Evolutionary conservation across 306 rosid species (phyloP).

Genomic region (Cicer judaicum): DNA sequence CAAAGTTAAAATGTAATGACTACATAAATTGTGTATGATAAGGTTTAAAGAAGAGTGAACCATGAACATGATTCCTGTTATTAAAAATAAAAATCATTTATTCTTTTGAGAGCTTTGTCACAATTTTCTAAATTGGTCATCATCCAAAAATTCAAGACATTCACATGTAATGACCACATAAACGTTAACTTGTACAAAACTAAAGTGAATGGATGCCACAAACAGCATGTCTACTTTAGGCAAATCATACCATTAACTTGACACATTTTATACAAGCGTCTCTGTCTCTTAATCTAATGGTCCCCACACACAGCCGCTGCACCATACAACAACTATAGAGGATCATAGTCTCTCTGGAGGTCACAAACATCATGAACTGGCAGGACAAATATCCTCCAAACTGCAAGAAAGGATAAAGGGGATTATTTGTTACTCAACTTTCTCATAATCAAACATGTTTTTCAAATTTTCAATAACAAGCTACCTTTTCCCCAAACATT

Average conservation of each 20-base stretch:
- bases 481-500: constrained; percentile 87
- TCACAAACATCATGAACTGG: constrained; percentile 47
- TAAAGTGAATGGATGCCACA: background rate
- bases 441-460: background rate
- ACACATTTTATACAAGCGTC: background rate
- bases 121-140: too few species aligned
- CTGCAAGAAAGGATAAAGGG: constrained; percentile 52
- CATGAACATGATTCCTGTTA: too few species aligned
- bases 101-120: too few species aligned
- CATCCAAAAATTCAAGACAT: background rate
- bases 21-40: too few species aligned
- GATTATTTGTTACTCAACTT: constrained; percentile 11
- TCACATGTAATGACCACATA: constrained; percentile 10
- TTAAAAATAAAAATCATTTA: too few species aligned
- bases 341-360: background rate
- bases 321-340: too few species aligned
- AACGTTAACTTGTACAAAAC: background rate
- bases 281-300: too few species aligned
- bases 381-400: constrained; percentile 78
- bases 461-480: constrained; percentile 8
- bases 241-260: constrained; percentile 3
- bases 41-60: too few species aligned
- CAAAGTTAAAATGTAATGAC: too few species aligned
- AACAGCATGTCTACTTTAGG: background rate
- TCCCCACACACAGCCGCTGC: too few species aligned